Evolutionary conservation across 2,329 filamentous ascomycete genomes (phyloP).

Genomic region (Fusarium guadeloupense): DNA sequence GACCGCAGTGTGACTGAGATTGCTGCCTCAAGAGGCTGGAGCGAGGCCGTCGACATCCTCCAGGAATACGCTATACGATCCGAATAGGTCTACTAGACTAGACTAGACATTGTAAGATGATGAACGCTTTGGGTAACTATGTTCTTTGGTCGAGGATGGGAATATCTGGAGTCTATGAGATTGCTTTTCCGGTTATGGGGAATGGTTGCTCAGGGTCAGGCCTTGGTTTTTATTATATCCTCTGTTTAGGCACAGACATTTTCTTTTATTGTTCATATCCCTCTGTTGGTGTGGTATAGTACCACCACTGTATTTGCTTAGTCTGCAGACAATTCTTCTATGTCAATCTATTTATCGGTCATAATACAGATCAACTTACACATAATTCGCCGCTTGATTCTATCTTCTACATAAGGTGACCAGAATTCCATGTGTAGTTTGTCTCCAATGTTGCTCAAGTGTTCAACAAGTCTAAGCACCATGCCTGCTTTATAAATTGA

Average conservation of each 20-base stretch:
- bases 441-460: not conserved
- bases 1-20: constrained; percentile 66
- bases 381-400: not conserved
- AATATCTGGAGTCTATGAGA: constrained; percentile 34
- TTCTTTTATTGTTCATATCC: constrained; percentile 30
- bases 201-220: constrained; percentile 16
- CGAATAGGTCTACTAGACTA: constrained; percentile 3
- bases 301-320: constrained; percentile 9
- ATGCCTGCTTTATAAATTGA: no score
- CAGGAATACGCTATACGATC: constrained; percentile 29
- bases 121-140: constrained; percentile 20
- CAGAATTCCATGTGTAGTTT: not conserved
- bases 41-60: constrained; percentile 63
- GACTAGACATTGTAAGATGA: constrained; percentile 31
- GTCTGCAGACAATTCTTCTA: constrained; percentile 21
- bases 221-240: constrained; percentile 23
- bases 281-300: constrained; percentile 13
- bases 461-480: no score
- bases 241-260: constrained; percentile 30
- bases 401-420: not conserved
- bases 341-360: constrained; percentile 23
- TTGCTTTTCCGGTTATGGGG: constrained; percentile 28
- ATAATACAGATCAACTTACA: constrained; percentile 18
- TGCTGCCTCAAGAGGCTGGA: constrained; percentile 66
- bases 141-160: constrained; percentile 7